Conservation (phyloP, 1,139 yeast species). For the Schizosaccharomyces versatilis region DNA sequence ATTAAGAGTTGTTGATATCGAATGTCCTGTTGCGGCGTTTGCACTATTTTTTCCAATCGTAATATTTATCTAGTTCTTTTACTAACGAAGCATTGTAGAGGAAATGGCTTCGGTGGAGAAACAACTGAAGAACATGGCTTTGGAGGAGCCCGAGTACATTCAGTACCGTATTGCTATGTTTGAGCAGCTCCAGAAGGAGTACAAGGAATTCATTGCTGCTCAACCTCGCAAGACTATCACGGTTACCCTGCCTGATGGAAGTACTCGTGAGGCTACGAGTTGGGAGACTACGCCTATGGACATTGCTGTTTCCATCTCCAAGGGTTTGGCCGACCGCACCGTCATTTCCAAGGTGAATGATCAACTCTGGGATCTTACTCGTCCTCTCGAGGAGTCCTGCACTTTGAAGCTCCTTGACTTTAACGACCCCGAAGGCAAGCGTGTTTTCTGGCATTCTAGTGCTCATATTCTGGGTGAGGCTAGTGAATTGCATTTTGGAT, state of each 20-base stretch:
- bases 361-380: slow-evolving; percentile 78
- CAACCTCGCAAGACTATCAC: slow-evolving; percentile 39
- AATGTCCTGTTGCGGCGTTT: no score
- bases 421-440: slow-evolving; percentile 59
- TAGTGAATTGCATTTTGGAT: slow-evolving; percentile 87
- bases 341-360: slow-evolving; percentile 85
- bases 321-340: slow-evolving; percentile 69
- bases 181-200: slow-evolving; percentile 56
- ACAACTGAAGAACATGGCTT: not conserved
- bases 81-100: no score
- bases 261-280: slow-evolving; percentile 51
- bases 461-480: slow-evolving; percentile 98
- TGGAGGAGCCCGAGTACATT: slow-evolving; percentile 46
- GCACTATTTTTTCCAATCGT: no score
- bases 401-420: slow-evolving; percentile 59
- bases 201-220: slow-evolving; percentile 36
- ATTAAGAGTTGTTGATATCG: no score
- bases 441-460: slow-evolving; percentile 96
- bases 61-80: no score
- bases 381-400: slow-evolving; percentile 67
- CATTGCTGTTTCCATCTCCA: slow-evolving; percentile 66
- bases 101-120: no score
- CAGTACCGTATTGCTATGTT: slow-evolving; percentile 59
- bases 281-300: slow-evolving; percentile 83
- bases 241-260: slow-evolving; percentile 73